Evolutionary conservation across 495 filamentous ascomycete species (phyloP), one percentile per base, ranked within the genome.

Genomic region (Trichoderma virens): DNA sequence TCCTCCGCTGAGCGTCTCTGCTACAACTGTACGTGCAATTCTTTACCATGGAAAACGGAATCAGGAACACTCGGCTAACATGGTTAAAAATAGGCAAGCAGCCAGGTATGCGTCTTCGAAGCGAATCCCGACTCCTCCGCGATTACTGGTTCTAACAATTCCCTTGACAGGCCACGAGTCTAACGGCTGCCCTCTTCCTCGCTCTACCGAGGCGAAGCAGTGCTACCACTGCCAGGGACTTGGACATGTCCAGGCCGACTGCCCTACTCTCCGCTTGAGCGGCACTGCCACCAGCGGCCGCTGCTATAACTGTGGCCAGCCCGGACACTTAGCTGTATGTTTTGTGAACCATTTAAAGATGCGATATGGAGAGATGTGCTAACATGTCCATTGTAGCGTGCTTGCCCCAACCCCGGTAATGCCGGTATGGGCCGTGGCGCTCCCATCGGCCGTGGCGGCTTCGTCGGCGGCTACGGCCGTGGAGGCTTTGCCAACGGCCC

Each of bases 201-300:
- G 95, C 76, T 96, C 93, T 47, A 97, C 95, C 66, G 94, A 99
- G 79, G 90, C 90, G 45, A 99, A 99, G 86, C 95, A 99, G 80
- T 99, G 95, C 86, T 99, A 99, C 75, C 94, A 98, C 80, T 99
- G 95, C 83, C 94, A 98, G 79, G 95, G 95, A 39, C 83, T 97
- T 66, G 95, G 95, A 65, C 95, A 99, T 74, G 94, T 99, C 71
- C 95, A 99, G 80, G 95, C 95, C 67, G 95, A 98, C 76, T 99
- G 95, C 84, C 95, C 95, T 66, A 99, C 95, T 61, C 84, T 98
- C 64, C 91, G 95, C 71, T 79, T 99, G 65, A 96, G 88, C 74
- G 91, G 91, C 67, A 81, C 79, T 61, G 86, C 87, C 64, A 82
- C 86, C 54, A 88, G 86, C 71, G 90, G 90, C 64, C 90, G 92